Evolutionary conservation across 2,329 filamentous ascomycete species (phyloP).

Genomic region (Furcasterigmium sp.): DNA sequence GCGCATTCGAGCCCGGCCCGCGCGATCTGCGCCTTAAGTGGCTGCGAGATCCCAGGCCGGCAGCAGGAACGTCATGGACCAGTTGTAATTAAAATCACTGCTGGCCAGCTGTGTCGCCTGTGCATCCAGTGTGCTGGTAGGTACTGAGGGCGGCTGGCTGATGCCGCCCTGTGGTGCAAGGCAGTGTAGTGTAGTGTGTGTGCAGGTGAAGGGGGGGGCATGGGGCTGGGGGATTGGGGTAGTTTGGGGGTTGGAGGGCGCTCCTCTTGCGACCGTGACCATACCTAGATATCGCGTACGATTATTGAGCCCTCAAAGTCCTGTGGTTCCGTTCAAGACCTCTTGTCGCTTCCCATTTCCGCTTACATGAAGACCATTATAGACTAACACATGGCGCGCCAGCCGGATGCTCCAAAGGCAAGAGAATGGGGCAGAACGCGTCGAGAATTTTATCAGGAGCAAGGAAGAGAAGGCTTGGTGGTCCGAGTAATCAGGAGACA

Average conservation of each 20-base stretch:
- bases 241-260: constrained; percentile 7
- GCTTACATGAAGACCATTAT: too few species aligned
- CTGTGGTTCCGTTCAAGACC: too few species aligned
- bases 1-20: constrained; percentile 6
- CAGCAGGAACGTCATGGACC: constrained; percentile 8
- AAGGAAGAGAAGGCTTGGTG: too few species aligned
- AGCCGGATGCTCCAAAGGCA: too few species aligned
- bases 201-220: neutral
- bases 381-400: too few species aligned
- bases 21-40: constrained; percentile 10
- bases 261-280: neutral
- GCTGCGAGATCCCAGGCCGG: constrained; percentile 10
- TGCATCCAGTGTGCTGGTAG: constrained; percentile 5
- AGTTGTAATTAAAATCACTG: constrained; percentile 11
- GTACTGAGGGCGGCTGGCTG: too few species aligned
- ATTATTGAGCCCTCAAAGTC: too few species aligned
- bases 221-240: neutral
- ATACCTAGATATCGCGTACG: neutral
- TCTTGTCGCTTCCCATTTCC: too few species aligned
- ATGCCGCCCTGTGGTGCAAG: too few species aligned
- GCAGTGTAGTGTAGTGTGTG: neutral
- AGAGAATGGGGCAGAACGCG: too few species aligned
- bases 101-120: constrained; percentile 7
- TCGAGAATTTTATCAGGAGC: too few species aligned
- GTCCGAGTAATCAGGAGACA: too few species aligned